Evolutionary conservation across 2,329 filamentous ascomycete genomes (phyloP).

Genomic region (Aspergillus novoparasiticus): DNA sequence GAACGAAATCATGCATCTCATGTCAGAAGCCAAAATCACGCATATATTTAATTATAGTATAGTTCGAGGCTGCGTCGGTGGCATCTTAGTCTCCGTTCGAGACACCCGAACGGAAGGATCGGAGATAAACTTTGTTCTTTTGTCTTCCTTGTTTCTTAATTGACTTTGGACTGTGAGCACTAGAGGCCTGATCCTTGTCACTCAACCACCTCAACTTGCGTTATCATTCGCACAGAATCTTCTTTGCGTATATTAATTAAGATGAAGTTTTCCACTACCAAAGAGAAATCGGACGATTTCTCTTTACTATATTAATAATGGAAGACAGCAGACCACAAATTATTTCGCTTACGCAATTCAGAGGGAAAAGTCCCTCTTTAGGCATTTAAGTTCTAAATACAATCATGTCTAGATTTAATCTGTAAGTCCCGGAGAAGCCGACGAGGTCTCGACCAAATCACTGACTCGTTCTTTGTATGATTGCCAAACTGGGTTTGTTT

Average conservation of each 20-base stretch:
- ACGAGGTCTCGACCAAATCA: not conserved
- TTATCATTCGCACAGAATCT: not conserved
- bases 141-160: not conserved
- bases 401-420: not conserved
- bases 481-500: not conserved
- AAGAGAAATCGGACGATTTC: not conserved
- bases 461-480: not conserved
- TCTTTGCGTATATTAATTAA: not conserved
- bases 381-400: not conserved
- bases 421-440: not conserved
- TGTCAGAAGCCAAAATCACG: not conserved
- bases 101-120: not conserved
- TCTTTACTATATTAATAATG: not conserved
- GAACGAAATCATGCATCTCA: not conserved
- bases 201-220: not conserved
- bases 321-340: not conserved
- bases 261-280: not conserved
- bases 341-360: not conserved
- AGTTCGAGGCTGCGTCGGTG: not conserved
- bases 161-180: not conserved
- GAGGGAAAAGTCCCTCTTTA: not conserved
- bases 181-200: slow-evolving; percentile 1
- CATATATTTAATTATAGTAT: too few species aligned
- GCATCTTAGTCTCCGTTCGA: not conserved
- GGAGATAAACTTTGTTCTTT: not conserved